These are phyloP conservation scores for Mycena leptocephala DNA, from an alignment of 768 basidiomycete genomes.

Conservation along the genomic window DNA sequence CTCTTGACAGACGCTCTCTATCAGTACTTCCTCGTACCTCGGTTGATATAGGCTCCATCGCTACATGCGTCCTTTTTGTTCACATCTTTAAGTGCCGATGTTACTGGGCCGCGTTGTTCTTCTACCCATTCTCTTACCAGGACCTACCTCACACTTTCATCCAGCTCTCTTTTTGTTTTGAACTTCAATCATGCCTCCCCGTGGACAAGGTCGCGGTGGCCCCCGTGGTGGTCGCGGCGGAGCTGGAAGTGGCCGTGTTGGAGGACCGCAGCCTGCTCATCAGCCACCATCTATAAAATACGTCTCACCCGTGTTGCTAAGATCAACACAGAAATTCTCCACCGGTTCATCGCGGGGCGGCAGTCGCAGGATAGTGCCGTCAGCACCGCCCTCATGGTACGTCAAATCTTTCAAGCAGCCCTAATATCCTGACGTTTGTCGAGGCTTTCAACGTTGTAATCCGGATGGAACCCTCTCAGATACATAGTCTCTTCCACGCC, in stretches of 20 bases:
- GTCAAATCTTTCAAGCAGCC: slow-evolving; percentile 30
- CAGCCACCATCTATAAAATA: slow-evolving; percentile 21
- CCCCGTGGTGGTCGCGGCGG: neutral
- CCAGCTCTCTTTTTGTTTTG: neutral
- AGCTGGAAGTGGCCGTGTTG: neutral
- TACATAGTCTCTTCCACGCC: too few species aligned
- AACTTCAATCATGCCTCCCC: neutral
- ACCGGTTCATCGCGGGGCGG: slow-evolving; percentile 60
- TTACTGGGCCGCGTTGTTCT: too few species aligned
- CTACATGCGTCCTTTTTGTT: too few species aligned
- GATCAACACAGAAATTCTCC: slow-evolving; percentile 42
- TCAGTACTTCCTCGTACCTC: too few species aligned
- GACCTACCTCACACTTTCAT: neutral
- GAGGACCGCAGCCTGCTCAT: neutral
- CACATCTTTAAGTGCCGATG: too few species aligned
- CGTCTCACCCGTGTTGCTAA: slow-evolving; percentile 14
- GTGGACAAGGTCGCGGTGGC: too few species aligned
- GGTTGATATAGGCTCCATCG: too few species aligned
- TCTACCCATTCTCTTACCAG: too few species aligned
- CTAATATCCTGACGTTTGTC: neutral
- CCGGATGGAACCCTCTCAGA: slow-evolving; percentile 79
- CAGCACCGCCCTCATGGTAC: slow-evolving; percentile 76
- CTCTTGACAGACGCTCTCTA: too few species aligned
- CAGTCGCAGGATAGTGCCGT: slow-evolving; percentile 78
- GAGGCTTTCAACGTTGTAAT: too few species aligned